phyloP scores from a whole-genome alignment of 148 eudicot genomes.

The Spergularia bocconei region DNA sequence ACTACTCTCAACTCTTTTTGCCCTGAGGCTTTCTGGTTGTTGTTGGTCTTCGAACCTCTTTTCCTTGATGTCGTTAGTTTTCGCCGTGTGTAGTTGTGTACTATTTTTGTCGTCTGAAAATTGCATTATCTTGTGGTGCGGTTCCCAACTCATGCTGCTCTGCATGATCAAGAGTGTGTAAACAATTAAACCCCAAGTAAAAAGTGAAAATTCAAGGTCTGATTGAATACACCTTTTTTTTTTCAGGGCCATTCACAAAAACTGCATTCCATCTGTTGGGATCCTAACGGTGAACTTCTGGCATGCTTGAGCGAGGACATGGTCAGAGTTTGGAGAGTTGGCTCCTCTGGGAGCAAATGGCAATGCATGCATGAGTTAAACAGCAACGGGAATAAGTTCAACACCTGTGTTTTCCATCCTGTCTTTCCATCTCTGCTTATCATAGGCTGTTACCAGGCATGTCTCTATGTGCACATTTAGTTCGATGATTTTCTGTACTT shows the following conservation, averaged over 20 bases:
- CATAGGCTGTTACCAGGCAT: slow-evolving; percentile 66
- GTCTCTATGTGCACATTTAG: slow-evolving; percentile 11
- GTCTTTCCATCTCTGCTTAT: slow-evolving; percentile 43
- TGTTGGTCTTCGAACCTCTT: no score
- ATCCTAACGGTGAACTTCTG: slow-evolving; percentile 52
- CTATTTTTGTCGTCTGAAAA: background rate
- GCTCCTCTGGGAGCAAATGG: slow-evolving; percentile 35
- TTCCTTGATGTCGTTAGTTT: no score
- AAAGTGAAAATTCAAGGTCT: background rate
- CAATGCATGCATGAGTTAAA: slow-evolving; percentile 53
- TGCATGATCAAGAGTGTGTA: background rate
- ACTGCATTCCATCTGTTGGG: slow-evolving; percentile 54
- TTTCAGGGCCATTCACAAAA: slow-evolving; percentile 52
- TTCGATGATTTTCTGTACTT: background rate
- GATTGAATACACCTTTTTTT: slow-evolving; percentile 11
- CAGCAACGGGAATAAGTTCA: slow-evolving; percentile 47
- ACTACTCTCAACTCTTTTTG: no score
- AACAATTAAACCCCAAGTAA: background rate
- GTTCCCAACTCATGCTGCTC: background rate
- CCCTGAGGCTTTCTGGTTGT: no score
- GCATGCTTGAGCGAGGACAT: slow-evolving; percentile 61
- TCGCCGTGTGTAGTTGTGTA: background rate
- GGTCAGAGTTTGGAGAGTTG: slow-evolving; percentile 57
- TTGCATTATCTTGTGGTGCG: background rate
- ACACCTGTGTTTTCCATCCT: slow-evolving; percentile 69